phyloP scores from a whole-genome alignment of 306 rosid genomes.

The Lathyrus sativus region DNA sequence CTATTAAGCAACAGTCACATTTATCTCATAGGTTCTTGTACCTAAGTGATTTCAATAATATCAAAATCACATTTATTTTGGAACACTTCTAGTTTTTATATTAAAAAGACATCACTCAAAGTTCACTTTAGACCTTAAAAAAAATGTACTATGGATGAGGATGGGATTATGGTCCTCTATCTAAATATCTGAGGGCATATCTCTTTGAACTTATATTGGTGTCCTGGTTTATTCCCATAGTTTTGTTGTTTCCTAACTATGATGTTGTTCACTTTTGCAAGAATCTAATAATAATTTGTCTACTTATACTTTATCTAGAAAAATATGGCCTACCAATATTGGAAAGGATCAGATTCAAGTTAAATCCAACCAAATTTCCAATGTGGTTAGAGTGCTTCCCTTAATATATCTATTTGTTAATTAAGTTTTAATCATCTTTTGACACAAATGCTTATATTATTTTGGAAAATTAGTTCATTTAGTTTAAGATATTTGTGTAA shows the following conservation, averaged over 20 bases:
- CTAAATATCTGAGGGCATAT: conserved; percentile 43
- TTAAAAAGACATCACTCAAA: neutral
- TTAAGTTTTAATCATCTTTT: neutral
- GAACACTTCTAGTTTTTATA: neutral
- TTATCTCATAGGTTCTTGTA: too few relatives aligned
- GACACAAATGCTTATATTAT: neutral
- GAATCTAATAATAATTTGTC: conserved; percentile 14
- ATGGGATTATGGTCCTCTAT: conserved; percentile 38
- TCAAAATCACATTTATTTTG: neutral
- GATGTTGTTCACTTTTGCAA: neutral
- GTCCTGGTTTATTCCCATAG: conserved; percentile 33
- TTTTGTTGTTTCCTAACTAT: conserved; percentile 24
- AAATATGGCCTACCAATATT: conserved; percentile 15
- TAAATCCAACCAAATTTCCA: conserved; percentile 30
- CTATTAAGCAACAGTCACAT: too few relatives aligned
- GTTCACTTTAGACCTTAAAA: neutral
- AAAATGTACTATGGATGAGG: conserved; percentile 28
- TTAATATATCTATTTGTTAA: conserved; percentile 15
- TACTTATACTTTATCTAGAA: neutral
- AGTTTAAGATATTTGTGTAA: conserved; percentile 34
- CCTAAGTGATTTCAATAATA: too few relatives aligned
- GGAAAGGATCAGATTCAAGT: conserved; percentile 35
- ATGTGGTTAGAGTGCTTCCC: conserved; percentile 21
- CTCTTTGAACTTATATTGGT: conserved; percentile 32
- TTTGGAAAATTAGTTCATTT: conserved; percentile 7